Percentiles rank a stretch among this genome's conserved stretches.
Conservation (phyloP, 148 eudicot species). For the Chenopodium formosanum region DNA sequence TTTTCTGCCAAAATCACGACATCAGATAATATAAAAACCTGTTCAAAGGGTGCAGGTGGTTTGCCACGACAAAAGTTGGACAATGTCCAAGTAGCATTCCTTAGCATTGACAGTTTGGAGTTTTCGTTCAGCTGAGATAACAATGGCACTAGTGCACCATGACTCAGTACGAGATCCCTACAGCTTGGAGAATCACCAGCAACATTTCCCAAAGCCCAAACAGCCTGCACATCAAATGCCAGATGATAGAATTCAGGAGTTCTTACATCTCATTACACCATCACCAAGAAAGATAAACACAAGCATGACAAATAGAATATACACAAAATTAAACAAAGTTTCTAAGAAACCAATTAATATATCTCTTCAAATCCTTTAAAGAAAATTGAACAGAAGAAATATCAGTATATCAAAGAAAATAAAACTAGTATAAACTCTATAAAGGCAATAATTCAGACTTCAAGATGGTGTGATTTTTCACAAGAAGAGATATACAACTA, state of each 20-base stretch:
- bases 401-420: no score
- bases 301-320: neutral
- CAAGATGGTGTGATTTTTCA: neutral
- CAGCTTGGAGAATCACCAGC: conserved; percentile 94
- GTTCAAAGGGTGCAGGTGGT: conserved; percentile 91
- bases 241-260: neutral
- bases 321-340: neutral
- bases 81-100: conserved; percentile 95
- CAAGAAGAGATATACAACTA: neutral
- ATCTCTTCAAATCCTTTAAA: neutral
- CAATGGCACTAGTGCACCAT: conserved; percentile 82
- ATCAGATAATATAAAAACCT: conserved; percentile 36
- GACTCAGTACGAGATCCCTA: conserved; percentile 84
- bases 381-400: neutral
- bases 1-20: neutral
- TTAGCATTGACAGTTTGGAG: conserved; percentile 85
- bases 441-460: neutral
- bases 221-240: conserved; percentile 53
- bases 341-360: neutral
- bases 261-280: neutral
- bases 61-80: conserved; percentile 93
- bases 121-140: conserved; percentile 80
- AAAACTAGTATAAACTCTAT: neutral
- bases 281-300: neutral
- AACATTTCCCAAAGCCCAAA: conserved; percentile 94